phyloP scores from a whole-genome alignment of 2,329 filamentous ascomycete genomes.

The Pseudogymnoascus verrucosus region DNA sequence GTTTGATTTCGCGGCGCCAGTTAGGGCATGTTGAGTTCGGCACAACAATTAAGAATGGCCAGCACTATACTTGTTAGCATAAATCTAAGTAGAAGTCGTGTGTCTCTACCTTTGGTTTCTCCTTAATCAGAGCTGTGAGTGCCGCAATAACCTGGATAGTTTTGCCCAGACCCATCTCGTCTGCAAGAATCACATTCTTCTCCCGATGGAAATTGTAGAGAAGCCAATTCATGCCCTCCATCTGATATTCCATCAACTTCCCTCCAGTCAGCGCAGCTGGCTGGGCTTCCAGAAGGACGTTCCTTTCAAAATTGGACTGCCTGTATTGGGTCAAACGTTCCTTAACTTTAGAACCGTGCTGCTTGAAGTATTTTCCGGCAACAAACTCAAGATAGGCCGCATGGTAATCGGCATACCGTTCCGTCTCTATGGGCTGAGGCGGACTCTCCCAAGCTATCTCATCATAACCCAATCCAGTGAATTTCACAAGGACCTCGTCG shows the following conservation, averaged over 20 bases:
- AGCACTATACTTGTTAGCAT: conserved; percentile 49
- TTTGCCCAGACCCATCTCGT: conserved; percentile 98
- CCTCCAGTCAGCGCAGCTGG: conserved; percentile 68
- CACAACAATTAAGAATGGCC: conserved; percentile 87
- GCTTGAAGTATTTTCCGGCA: conserved; percentile 61
- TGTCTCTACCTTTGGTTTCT: conserved; percentile 37
- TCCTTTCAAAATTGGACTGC: conserved; percentile 53
- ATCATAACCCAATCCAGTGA: conserved; percentile 84
- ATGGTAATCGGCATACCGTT: conserved; percentile 71
- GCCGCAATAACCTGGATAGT: conserved; percentile 88
- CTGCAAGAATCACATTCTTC: conserved; percentile 83
- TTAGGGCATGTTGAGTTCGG: conserved; percentile 96
- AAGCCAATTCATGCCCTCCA: conserved; percentile 92
- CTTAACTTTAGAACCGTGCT: conserved; percentile 50
- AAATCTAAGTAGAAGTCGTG: conserved; percentile 29
- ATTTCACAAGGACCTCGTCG: conserved; percentile 73
- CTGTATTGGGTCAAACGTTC: conserved; percentile 63
- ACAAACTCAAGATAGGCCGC: conserved; percentile 83
- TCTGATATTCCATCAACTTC: conserved; percentile 85
- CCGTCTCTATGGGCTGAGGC: conserved; percentile 52
- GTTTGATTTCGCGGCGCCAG: conserved; percentile 92
- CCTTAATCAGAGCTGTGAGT: conserved; percentile 63
- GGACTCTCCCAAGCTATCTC: conserved; percentile 85
- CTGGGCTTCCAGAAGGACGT: conserved; percentile 61
- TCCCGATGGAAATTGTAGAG: conserved; percentile 79